Percentiles rank a stretch among this genome's conserved stretches.
phyloP scores from a whole-genome alignment of 768 basidiomycete genomes.

The Russula sp. region DNA sequence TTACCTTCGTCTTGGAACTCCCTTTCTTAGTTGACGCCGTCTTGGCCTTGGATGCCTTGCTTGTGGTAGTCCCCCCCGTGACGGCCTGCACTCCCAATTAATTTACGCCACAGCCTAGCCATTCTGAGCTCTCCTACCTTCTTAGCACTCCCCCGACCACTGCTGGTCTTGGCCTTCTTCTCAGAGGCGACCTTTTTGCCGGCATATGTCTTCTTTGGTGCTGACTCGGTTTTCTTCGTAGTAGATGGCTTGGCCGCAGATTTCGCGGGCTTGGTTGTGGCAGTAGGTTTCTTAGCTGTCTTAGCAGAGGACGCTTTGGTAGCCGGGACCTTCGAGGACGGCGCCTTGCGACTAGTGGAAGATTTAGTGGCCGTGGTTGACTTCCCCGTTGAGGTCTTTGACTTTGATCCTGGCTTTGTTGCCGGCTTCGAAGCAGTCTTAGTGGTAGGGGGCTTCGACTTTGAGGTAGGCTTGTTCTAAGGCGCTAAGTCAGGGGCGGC shows the following conservation, averaged over 20 bases:
- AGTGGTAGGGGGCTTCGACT: constrained; percentile 36
- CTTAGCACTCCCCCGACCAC: constrained; percentile 54
- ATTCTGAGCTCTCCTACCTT: constrained; percentile 46
- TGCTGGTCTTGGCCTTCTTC: constrained; percentile 28
- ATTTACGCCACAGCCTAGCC: constrained; percentile 2
- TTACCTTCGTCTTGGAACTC: constrained; percentile 19
- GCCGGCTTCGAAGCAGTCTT: constrained; percentile 35
- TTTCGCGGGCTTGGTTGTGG: constrained; percentile 19
- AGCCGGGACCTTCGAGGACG: constrained; percentile 26
- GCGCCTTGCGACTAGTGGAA: constrained; percentile 35
- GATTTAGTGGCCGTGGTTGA: constrained; percentile 35
- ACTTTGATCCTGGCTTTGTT: constrained; percentile 34
- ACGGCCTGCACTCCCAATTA: constrained; percentile 43
- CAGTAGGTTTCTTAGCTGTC: constrained; percentile 22
- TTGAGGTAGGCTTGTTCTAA: constrained; percentile 42
- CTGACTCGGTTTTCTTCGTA: constrained; percentile 33
- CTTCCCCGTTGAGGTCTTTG: constrained; percentile 36
- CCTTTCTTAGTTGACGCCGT: constrained; percentile 34
- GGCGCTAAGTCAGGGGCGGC: constrained; percentile 24
- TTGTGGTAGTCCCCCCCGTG: constrained; percentile 45
- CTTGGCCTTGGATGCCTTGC: constrained; percentile 36
- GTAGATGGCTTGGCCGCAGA: constrained; percentile 32
- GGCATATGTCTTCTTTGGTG: constrained; percentile 32
- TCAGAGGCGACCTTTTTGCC: constrained; percentile 25
- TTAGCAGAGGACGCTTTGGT: constrained; percentile 27